phyloP scores from a whole-genome alignment of 2,329 filamentous ascomycete species.

The Akanthomyces lecanii region DNA sequence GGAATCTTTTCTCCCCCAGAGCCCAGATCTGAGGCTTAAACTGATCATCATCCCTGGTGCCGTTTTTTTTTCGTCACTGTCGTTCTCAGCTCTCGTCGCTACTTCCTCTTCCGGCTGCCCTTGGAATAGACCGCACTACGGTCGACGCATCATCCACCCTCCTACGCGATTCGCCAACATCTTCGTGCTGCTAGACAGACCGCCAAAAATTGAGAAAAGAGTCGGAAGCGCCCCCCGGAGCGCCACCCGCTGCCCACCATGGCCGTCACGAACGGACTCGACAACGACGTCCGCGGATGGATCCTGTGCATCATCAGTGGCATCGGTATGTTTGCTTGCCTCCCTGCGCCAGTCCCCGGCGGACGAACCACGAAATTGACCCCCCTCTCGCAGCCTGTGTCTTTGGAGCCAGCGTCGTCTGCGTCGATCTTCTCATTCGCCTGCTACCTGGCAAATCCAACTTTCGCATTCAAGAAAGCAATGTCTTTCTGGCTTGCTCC shows the following conservation, averaged over 20 bases:
- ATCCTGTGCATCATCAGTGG: constrained; percentile 85
- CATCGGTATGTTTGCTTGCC: constrained; percentile 46
- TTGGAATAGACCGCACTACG: not conserved
- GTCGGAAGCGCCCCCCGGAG: not conserved
- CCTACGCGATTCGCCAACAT: not conserved
- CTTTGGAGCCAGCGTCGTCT: constrained; percentile 79
- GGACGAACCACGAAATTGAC: constrained; percentile 20
- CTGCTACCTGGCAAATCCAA: constrained; percentile 66
- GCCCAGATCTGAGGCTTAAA: not conserved
- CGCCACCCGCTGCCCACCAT: constrained; percentile 1
- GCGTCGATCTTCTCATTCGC: constrained; percentile 73
- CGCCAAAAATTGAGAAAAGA: not conserved
- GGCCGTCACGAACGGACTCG: constrained; percentile 33
- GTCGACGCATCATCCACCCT: not conserved
- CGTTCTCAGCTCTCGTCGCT: not conserved
- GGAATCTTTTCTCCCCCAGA: not conserved
- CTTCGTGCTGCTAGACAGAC: not conserved
- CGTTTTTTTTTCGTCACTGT: not conserved
- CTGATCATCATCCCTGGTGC: not conserved
- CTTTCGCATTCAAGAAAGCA: constrained; percentile 88
- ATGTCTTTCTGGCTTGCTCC: constrained; percentile 79
- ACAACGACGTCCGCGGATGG: constrained; percentile 89
- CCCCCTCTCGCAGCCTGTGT: constrained; percentile 50
- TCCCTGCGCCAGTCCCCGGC: not conserved
- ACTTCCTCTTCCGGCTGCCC: not conserved